Evolutionary conservation across 2,329 filamentous ascomycete genomes (phyloP), one percentile per base, ranked within the genome.

Genomic region (Aureobasidium leucospermi): DNA sequence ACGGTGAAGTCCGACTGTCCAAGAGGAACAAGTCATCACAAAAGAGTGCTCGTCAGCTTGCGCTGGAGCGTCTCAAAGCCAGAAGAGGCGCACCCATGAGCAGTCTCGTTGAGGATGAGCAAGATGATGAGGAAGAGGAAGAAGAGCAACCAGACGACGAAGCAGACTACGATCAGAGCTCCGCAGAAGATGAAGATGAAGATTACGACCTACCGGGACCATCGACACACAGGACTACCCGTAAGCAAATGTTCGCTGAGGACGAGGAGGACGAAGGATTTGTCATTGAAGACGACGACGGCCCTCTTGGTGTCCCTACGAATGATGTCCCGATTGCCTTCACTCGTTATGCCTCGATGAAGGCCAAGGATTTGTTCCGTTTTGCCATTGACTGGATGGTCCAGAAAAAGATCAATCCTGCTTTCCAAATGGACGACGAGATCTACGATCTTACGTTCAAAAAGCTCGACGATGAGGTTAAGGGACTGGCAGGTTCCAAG

Each of bases 301-400:
- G 78, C 45, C 73, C 71, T 0, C 74, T 80, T 6, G 81, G 78
- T 7, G 55, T 43, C 4, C 43, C 55, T 6, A 39, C 32, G 5
- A 83, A 81, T 1, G 74, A 81, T 1, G 74, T 78, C 9, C 89
- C 89, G 0, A 76, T 92, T 1, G 76, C 87, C 65, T 90, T 90
- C 69, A 88, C 85, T 0, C 74, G 79, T 3, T 80, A 87, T 60
- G 80, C 83, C 0, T 84, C 85, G 63, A 85, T 85, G 65, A 87
- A 87, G 53, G 75, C 86, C 0, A 85, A 85, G 63, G 85, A 89
- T 41, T 83, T 91, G 52, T 93, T 93, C 74, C 82, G 81, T 49
- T 84, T 86, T 65, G 86, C 84, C 0, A 78, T 93, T 1, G 87
- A 90, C 68, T 93, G 88, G 88, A 86, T 92, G 73, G 85, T 93